Conservation (phyloP, 306 rosid species). For the Adenanthera pavonina region DNA sequence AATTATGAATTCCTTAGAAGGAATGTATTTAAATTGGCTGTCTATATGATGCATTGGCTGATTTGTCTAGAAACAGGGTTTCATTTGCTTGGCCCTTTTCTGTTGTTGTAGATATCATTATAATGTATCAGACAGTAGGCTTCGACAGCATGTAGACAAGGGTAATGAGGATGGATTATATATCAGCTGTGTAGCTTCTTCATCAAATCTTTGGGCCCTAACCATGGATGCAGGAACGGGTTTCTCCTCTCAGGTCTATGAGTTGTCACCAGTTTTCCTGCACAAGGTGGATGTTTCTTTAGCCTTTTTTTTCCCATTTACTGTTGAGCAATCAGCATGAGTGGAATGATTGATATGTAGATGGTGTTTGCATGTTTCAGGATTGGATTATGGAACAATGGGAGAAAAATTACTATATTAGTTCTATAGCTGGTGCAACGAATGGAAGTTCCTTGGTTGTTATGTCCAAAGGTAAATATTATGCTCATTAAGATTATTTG, state of each 20-base stretch:
- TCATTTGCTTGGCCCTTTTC: slow-evolving; percentile 40
- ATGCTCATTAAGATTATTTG: not conserved
- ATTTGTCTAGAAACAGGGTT: slow-evolving; percentile 7
- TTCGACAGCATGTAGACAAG: slow-evolving; percentile 88
- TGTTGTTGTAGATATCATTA: slow-evolving; percentile 78
- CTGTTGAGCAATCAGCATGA: slow-evolving; percentile 9
- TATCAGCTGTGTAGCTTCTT: slow-evolving; percentile 87
- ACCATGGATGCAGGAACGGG: slow-evolving; percentile 97
- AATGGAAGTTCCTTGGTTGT: slow-evolving; percentile 96
- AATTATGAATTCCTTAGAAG: slow-evolving; percentile 1
- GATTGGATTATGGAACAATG: slow-evolving; percentile 99
- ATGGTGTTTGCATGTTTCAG: slow-evolving; percentile 52
- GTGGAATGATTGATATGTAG: slow-evolving; percentile 25
- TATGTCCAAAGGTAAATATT: slow-evolving; percentile 84
- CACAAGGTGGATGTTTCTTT: slow-evolving; percentile 64
- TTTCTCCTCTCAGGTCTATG: slow-evolving; percentile 86
- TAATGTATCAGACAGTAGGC: slow-evolving; percentile 87
- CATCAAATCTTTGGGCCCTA: slow-evolving; percentile 82
- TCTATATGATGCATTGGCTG: slow-evolving; percentile 31
- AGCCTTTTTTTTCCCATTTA: slow-evolving; percentile 20
- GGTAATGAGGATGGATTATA: slow-evolving; percentile 92
- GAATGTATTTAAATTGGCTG: slow-evolving; percentile 16
- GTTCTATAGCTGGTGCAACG: slow-evolving; percentile 88
- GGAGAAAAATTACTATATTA: slow-evolving; percentile 91
- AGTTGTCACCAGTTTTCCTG: slow-evolving; percentile 78